phyloP scores from a whole-genome alignment of 495 filamentous ascomycete genomes.

The Daldinia caldariorum region DNA sequence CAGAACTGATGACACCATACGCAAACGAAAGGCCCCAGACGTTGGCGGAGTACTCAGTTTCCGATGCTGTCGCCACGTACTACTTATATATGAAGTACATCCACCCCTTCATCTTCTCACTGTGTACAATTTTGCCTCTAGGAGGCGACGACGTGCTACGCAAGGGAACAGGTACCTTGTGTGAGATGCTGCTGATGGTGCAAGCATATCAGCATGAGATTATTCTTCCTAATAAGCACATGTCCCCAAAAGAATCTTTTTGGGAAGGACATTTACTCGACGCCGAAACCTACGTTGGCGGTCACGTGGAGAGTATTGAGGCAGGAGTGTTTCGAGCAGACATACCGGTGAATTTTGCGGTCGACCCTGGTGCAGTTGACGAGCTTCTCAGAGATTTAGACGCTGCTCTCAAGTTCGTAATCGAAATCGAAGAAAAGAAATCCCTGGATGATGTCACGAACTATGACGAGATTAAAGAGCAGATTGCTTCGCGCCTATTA shows the following conservation, averaged over 20 bases:
- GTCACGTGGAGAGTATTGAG: conserved; percentile 99
- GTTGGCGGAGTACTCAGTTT: conserved; percentile 97
- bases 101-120: conserved; percentile 97
- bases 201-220: conserved; percentile 94
- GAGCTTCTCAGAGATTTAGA: conserved; percentile 89
- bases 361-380: conserved; percentile 88
- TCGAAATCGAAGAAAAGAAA: conserved; percentile 95
- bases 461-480: conserved; percentile 89
- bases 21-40: conserved; percentile 92
- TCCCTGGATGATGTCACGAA: conserved; percentile 89
- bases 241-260: conserved; percentile 88
- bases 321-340: conserved; percentile 96
- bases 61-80: conserved; percentile 98
- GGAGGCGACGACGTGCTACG: conserved; percentile 91
- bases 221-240: conserved; percentile 95
- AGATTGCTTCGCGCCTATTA: conserved; percentile 77
- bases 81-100: conserved; percentile 99
- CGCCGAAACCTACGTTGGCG: conserved; percentile 97
- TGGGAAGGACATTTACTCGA: conserved; percentile 97
- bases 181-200: conserved; percentile 99
- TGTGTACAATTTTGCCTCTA: conserved; percentile 95
- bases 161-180: conserved; percentile 96
- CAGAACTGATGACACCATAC: conserved; percentile 96
- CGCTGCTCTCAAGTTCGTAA: conserved; percentile 88
- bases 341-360: conserved; percentile 89